These are phyloP conservation scores for Sporothrix sp. DNA, from an alignment of 2,329 filamentous ascomycete species.

Conservation along the genomic window DNA sequence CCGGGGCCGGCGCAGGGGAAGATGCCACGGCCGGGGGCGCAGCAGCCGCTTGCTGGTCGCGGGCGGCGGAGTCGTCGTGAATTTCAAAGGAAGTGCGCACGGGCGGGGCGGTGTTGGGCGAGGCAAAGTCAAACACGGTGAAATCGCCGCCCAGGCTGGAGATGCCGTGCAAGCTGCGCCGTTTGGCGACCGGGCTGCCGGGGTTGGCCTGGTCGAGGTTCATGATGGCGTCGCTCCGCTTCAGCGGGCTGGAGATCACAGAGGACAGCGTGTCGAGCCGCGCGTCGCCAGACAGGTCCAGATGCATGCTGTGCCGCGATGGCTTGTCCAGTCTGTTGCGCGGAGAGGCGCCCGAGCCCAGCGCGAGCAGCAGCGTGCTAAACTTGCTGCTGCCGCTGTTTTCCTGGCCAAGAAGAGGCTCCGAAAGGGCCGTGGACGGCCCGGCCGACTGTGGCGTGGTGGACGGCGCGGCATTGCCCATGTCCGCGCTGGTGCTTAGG, in stretches of 20 bases:
- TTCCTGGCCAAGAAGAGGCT: slow-evolving; percentile 30
- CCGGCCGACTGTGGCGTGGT: slow-evolving; percentile 34
- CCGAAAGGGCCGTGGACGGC: slow-evolving; percentile 23
- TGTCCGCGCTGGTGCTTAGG: slow-evolving; percentile 59
- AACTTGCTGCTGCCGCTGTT: slow-evolving; percentile 29
- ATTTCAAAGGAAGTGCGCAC: slow-evolving; percentile 38
- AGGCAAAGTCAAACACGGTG: slow-evolving; percentile 59
- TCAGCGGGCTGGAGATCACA: slow-evolving; percentile 69
- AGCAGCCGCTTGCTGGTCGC: slow-evolving; percentile 38
- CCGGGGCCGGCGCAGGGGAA: slow-evolving; percentile 18
- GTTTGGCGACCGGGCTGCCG: slow-evolving; percentile 82
- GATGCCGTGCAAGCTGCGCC: slow-evolving; percentile 74
- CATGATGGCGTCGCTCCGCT: slow-evolving; percentile 85
- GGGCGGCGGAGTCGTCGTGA: slow-evolving; percentile 28
- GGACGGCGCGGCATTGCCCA: slow-evolving; percentile 54
- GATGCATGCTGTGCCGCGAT: slow-evolving; percentile 45
- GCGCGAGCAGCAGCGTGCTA: slow-evolving; percentile 23
- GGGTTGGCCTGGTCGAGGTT: slow-evolving; percentile 68
- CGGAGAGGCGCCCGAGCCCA: slow-evolving; percentile 35
- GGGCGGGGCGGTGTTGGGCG: slow-evolving; percentile 27
- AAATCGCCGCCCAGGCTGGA: slow-evolving; percentile 54
- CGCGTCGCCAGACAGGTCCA: slow-evolving; percentile 46
- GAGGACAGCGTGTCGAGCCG: slow-evolving; percentile 37
- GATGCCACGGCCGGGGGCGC: background rate
- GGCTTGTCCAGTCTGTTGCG: slow-evolving; percentile 39